A percentile compares a stretch with the other conserved stretches of the same genome.
These are phyloP conservation scores for Paraleonurus japonicus DNA, from an alignment of 257 asterid species.

Conservation along the genomic window DNA sequence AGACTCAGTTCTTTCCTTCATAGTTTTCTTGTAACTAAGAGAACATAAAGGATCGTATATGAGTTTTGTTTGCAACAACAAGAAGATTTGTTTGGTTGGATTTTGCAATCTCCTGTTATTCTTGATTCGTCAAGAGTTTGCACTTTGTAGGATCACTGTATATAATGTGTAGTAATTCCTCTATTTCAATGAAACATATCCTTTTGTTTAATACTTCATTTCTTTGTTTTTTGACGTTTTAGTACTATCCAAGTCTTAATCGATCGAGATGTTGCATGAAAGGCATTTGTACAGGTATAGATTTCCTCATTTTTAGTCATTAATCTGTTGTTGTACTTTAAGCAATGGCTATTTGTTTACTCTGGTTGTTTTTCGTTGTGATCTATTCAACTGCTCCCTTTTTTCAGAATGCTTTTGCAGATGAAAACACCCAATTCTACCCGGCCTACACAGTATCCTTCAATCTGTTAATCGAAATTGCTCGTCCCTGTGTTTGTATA, in stretches of 20 bases:
- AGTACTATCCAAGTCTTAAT: constrained; percentile 98
- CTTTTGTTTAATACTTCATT: constrained; percentile 13
- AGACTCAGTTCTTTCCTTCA: not conserved
- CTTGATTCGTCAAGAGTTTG: constrained; percentile 12
- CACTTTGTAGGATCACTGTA: constrained; percentile 1
- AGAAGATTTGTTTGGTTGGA: constrained; percentile 7
- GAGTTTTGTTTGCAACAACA: constrained; percentile 2
- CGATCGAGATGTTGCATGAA: constrained; percentile 96
- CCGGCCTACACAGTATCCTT: constrained; percentile 98
- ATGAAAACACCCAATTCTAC: constrained; percentile 95
- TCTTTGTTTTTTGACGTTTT: constrained; percentile 31
- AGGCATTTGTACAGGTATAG: constrained; percentile 95
- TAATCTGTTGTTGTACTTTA: not conserved
- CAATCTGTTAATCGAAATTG: constrained; percentile 2
- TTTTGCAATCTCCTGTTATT: not conserved
- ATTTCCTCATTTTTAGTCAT: constrained; percentile 16
- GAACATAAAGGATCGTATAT: not conserved
- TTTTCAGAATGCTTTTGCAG: constrained; percentile 87
- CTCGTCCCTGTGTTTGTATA: not conserved
- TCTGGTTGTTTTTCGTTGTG: not conserved
- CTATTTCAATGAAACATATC: not conserved
- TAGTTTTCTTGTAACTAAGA: constrained; percentile 4
- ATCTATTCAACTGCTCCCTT: constrained; percentile 25
- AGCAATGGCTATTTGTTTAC: not conserved
- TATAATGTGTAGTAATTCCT: constrained; percentile 8